Conservation (phyloP, 495 filamentous ascomycete species). For the Mycothermus thermophilus region DNA sequence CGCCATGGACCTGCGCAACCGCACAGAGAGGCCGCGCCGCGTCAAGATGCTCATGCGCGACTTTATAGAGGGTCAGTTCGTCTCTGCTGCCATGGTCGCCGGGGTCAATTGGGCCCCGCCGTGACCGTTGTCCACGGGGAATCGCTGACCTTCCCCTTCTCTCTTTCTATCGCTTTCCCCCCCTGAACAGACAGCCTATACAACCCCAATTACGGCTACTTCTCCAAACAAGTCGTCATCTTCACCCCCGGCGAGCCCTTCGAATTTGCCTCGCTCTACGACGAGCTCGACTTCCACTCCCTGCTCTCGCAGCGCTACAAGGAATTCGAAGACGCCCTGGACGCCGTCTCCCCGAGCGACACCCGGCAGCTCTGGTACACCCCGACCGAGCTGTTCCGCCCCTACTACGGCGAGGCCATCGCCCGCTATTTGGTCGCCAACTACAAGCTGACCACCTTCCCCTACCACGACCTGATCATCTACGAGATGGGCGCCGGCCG, state of each 20-base stretch:
- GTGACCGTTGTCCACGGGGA: no score
- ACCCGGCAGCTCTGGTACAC: constrained; percentile 96
- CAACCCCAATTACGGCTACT: constrained; percentile 95
- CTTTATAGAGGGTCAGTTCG: constrained; percentile 87
- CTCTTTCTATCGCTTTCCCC: neutral
- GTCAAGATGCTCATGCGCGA: constrained; percentile 96
- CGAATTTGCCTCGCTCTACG: constrained; percentile 63
- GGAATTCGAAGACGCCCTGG: constrained; percentile 79
- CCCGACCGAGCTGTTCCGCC: constrained; percentile 89
- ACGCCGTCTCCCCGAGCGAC: constrained; percentile 47
- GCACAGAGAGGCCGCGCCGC: constrained; percentile 62
- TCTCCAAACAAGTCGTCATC: constrained; percentile 93
- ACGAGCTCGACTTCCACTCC: constrained; percentile 70
- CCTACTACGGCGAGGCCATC: constrained; percentile 94
- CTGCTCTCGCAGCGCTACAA: constrained; percentile 66
- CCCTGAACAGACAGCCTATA: constrained; percentile 95
- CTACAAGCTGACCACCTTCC: constrained; percentile 86
- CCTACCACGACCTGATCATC: constrained; percentile 92
- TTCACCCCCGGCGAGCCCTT: constrained; percentile 91
- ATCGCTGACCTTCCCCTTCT: constrained; percentile 2
- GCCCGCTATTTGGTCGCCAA: constrained; percentile 87
- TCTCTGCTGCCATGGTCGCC: no score
- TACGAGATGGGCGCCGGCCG: constrained; percentile 98
- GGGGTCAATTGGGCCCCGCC: no score
- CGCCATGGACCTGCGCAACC: constrained; percentile 53